These are phyloP conservation scores for Symbiotaphrina buchneri DNA, from an alignment of 495 filamentous ascomycete species.

Conservation along the genomic window DNA sequence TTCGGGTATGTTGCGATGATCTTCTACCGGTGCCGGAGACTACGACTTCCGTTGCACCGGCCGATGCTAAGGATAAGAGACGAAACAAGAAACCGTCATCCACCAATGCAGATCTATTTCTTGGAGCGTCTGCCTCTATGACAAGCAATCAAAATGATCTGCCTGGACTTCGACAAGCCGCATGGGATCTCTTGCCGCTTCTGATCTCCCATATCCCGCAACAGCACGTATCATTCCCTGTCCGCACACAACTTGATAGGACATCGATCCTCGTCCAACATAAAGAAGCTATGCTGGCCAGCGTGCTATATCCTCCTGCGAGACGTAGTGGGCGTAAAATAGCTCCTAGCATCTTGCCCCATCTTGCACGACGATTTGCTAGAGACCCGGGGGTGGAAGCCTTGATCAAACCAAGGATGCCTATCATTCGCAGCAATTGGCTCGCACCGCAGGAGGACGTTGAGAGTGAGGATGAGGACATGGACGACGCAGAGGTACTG, in stretches of 20 bases:
- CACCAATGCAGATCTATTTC: slow-evolving; percentile 31
- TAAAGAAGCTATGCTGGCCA: slow-evolving; percentile 50
- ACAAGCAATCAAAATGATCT: slow-evolving; percentile 8
- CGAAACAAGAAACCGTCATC: slow-evolving; percentile 15
- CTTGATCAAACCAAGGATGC: slow-evolving; percentile 45
- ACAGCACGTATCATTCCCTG: slow-evolving; percentile 31
- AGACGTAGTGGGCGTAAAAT: slow-evolving; percentile 29
- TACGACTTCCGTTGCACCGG: slow-evolving; percentile 9
- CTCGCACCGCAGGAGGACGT: slow-evolving; percentile 2
- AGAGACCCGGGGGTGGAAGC: slow-evolving; percentile 42
- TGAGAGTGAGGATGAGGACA: slow-evolving; percentile 6
- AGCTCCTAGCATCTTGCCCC: slow-evolving; percentile 51
- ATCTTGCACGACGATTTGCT: slow-evolving; percentile 37
- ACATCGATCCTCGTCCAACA: slow-evolving; percentile 47
- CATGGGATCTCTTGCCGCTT: slow-evolving; percentile 33
- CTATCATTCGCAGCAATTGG: slow-evolving; percentile 14
- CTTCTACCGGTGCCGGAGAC: slow-evolving; percentile 17
- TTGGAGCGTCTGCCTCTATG: slow-evolving; percentile 11
- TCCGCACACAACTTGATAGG: slow-evolving; percentile 52
- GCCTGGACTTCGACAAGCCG: slow-evolving; percentile 19
- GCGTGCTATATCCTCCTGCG: slow-evolving; percentile 50
- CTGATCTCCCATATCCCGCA: slow-evolving; percentile 36
- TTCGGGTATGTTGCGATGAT: slow-evolving; percentile 41
- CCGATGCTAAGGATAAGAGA: slow-evolving; percentile 14
- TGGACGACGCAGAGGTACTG: slow-evolving; percentile 4